phyloP scores from a whole-genome alignment of 805 yeast species.

The Schwanniomyces pseudopolymorphus region DNA sequence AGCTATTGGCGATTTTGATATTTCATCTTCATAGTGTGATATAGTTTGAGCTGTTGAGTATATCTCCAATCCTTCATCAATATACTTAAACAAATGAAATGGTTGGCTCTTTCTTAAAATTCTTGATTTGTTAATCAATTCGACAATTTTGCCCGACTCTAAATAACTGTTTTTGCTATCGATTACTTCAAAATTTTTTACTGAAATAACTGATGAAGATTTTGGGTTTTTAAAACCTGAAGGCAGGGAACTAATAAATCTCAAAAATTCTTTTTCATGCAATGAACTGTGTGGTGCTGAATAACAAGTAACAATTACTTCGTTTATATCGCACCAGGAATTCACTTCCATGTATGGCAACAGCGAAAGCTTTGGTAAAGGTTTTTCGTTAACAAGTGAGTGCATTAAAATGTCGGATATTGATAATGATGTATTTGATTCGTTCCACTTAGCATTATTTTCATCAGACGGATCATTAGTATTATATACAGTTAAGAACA shows the following conservation, averaged over 20 bases:
- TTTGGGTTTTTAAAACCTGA: conserved; percentile 22
- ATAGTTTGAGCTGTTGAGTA: conserved; percentile 73
- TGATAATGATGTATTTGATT: conserved; percentile 48
- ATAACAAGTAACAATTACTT: conserved; percentile 51
- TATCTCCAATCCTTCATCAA: conserved; percentile 31
- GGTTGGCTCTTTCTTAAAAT: conserved; percentile 78
- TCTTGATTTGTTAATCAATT: conserved; percentile 64
- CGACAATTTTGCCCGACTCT: conserved; percentile 44
- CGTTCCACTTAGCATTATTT: conserved; percentile 27
- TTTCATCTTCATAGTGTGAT: conserved; percentile 51
- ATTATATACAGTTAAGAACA: conserved; percentile 53
- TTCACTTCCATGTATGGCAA: conserved; percentile 70
- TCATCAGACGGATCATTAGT: neutral
- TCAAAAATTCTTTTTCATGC: conserved; percentile 19
- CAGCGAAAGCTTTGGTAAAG: conserved; percentile 47
- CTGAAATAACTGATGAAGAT: conserved; percentile 13
- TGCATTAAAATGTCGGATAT: conserved; percentile 86
- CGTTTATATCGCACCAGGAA: conserved; percentile 63
- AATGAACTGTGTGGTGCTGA: conserved; percentile 7
- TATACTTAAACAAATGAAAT: conserved; percentile 74
- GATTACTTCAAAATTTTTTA: conserved; percentile 28
- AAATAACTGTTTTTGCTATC: conserved; percentile 6
- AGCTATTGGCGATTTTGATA: conserved; percentile 59
- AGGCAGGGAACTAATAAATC: conserved; percentile 25
- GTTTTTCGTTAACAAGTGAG: conserved; percentile 81